Conservation (phyloP, 2,329 filamentous ascomycete species). For the Zymoseptoria crescenta region DNA sequence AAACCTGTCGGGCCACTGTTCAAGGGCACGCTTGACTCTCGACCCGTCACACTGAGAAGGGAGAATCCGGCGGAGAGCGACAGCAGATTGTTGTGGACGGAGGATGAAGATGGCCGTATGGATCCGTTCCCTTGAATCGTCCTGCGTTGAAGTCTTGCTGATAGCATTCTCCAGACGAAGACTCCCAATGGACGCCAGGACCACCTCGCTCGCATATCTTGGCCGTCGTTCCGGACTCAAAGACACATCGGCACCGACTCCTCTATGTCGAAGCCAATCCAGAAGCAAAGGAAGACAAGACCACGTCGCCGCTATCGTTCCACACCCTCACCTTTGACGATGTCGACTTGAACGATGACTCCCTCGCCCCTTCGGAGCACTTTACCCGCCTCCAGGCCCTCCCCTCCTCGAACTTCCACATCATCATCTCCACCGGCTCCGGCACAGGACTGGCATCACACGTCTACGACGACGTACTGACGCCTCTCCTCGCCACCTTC, state of each 20-base stretch:
- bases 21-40: not conserved
- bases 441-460: constrained; percentile 34
- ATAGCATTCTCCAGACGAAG: not conserved
- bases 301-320: constrained; percentile 15
- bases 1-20: too few species aligned
- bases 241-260: not conserved
- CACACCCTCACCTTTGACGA: constrained; percentile 17
- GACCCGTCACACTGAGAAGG: not conserved
- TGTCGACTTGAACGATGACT: constrained; percentile 1
- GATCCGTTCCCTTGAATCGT: too few species aligned
- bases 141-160: too few species aligned
- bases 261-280: constrained; percentile 19
- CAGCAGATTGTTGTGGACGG: not conserved
- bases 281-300: constrained; percentile 10
- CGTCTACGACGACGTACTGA: constrained; percentile 34
- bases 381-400: constrained; percentile 9
- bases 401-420: constrained; percentile 28
- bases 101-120: not conserved
- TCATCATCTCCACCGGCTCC: constrained; percentile 40
- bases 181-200: not conserved
- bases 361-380: not conserved
- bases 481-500: constrained; percentile 20
- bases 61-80: not conserved
- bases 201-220: not conserved
- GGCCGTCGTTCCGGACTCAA: not conserved